Evolutionary conservation across 2,329 filamentous ascomycete genomes (phyloP).

Genomic region (Talaromyces albobiverticillius): DNA sequence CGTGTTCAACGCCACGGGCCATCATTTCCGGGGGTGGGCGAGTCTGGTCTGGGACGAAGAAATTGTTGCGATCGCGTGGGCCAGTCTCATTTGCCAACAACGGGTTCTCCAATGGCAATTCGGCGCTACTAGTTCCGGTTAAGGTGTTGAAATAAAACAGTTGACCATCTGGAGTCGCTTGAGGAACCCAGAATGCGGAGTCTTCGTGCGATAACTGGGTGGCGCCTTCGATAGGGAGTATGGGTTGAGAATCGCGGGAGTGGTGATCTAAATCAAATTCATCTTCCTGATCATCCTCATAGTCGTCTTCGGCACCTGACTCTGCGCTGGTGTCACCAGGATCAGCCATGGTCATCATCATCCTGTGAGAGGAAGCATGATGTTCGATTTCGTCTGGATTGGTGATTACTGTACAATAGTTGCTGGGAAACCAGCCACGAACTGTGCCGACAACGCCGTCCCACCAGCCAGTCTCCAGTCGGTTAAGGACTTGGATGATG

Average conservation of each 20-base stretch:
- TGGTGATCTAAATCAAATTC: constrained; percentile 64
- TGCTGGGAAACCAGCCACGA: constrained; percentile 98
- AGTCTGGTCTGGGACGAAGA: constrained; percentile 84
- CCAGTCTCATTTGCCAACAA: constrained; percentile 76
- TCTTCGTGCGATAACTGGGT: constrained; percentile 69
- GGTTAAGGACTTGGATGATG: constrained; percentile 96
- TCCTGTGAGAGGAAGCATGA: constrained; percentile 54
- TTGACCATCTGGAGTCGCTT: constrained; percentile 88
- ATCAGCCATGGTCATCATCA: constrained; percentile 28
- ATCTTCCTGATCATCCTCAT: constrained; percentile 63
- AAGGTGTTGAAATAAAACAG: constrained; percentile 98
- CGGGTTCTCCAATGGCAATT: constrained; percentile 88
- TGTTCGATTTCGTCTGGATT: constrained; percentile 71
- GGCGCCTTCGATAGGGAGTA: constrained; percentile 66
- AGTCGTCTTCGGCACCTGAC: constrained; percentile 57
- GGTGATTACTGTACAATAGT: constrained; percentile 88
- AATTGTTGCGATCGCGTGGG: constrained; percentile 82
- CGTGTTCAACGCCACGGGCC: constrained; percentile 76
- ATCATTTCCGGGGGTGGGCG: constrained; percentile 88
- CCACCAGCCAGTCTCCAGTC: constrained; percentile 98
- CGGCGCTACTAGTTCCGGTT: constrained; percentile 91
- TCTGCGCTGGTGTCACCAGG: constrained; percentile 53
- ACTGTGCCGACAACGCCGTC: constrained; percentile 97
- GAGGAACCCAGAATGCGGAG: constrained; percentile 97
- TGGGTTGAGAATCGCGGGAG: constrained; percentile 58